phyloP scores from a whole-genome alignment of 129 eudicot species.

The Centrapalus pauciflorus region DNA sequence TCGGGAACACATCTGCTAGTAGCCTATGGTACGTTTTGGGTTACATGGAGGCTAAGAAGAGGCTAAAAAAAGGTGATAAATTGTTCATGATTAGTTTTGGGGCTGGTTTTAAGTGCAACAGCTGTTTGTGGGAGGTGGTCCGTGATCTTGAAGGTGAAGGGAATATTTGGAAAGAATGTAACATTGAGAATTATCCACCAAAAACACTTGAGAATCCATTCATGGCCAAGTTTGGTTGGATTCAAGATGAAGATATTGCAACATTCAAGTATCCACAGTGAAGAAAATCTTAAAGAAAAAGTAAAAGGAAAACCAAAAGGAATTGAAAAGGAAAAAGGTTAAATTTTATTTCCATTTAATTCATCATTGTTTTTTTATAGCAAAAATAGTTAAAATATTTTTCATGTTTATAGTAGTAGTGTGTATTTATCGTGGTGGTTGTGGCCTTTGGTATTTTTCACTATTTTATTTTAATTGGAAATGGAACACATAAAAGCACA shows the following conservation, averaged over 20 bases:
- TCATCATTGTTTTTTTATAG: conserved; percentile 22
- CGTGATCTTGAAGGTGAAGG: conserved; percentile 66
- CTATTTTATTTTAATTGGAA: background rate
- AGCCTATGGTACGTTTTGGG: conserved; percentile 91
- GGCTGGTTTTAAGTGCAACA: conserved; percentile 95
- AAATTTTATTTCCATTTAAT: conserved; percentile 1
- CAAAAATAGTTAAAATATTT: conserved; percentile 10
- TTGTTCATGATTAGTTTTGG: conserved; percentile 91
- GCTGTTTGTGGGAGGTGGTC: conserved; percentile 86
- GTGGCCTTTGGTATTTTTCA: too few species aligned
- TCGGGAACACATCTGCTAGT: conserved; percentile 95
- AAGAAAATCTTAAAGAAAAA: background rate
- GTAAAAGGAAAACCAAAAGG: conserved; percentile 1
- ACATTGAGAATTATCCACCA: conserved; percentile 61
- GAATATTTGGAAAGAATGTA: conserved; percentile 69
- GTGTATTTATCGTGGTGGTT: conserved; percentile 28
- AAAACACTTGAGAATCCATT: conserved; percentile 60
- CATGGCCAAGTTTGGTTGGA: conserved; percentile 75
- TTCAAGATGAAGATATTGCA: conserved; percentile 50
- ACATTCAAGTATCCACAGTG: conserved; percentile 47
- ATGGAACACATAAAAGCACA: conserved; percentile 7
- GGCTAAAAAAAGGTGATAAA: conserved; percentile 72
- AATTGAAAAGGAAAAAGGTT: conserved; percentile 19
- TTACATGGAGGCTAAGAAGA: conserved; percentile 89
- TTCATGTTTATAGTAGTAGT: conserved; percentile 23